Evolutionary conservation across 2,329 filamentous ascomycete species (phyloP).

Genomic region (Aspergillus hortae): DNA sequence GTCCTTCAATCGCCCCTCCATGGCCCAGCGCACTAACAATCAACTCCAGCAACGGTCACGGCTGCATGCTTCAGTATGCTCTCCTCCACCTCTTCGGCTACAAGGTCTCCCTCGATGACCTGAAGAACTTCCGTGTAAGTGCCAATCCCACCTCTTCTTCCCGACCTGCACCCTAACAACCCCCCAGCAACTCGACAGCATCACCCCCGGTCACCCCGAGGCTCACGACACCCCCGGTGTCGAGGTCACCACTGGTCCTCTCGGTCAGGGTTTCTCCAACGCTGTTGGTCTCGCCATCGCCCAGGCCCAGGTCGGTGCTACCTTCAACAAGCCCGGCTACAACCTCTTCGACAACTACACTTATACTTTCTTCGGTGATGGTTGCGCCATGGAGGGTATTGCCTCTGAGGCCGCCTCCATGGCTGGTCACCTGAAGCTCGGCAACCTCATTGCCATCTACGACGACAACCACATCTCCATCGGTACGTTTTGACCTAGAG

Average conservation of each 20-base stretch:
- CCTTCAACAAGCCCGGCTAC: conserved; percentile 96
- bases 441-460: conserved; percentile 94
- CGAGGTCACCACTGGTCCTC: conserved; percentile 96
- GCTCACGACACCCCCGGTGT: conserved; percentile 93
- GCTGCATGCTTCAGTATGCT: conserved; percentile 99
- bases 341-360: conserved; percentile 95
- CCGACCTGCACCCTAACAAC: conserved; percentile 4
- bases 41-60: conserved; percentile 83
- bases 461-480: conserved; percentile 98
- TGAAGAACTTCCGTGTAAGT: conserved; percentile 87
- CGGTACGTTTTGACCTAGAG: conserved; percentile 44
- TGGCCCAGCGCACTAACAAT: conserved; percentile 7
- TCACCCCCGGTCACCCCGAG: conserved; percentile 94
- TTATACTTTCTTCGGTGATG: conserved; percentile 94
- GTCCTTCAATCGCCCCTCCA: conserved; percentile 40
- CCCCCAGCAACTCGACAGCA: conserved; percentile 65
- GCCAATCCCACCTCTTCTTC: conserved; percentile 42
- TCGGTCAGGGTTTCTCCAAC: conserved; percentile 96
- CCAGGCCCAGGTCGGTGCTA: conserved; percentile 82
- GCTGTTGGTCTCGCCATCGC: conserved; percentile 97
- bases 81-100: conserved; percentile 97
- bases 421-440: conserved; percentile 94
- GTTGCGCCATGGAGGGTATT: conserved; percentile 98
- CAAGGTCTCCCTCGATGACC: conserved; percentile 76
- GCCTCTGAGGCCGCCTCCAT: conserved; percentile 87